Evolutionary conservation across 805 yeast genomes (phyloP), one percentile per base, ranked within the genome.

Genomic region (Sugiyamaella smithiae): DNA sequence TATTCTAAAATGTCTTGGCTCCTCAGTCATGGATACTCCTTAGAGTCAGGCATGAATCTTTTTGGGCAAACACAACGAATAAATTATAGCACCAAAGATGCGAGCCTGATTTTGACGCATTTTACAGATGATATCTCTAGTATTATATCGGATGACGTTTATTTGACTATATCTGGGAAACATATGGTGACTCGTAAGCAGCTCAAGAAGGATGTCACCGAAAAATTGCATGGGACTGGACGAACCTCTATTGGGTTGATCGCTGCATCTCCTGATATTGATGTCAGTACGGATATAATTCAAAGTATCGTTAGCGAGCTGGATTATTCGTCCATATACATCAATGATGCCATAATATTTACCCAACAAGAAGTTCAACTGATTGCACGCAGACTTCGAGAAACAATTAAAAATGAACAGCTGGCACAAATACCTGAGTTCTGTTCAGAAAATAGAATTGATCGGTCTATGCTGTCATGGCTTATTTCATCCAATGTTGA

Each of bases 161-260:
- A 43, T 25, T 14, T 48, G 14, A 53, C 55, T 4, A 6, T 17
- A 9, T 49, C 53, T 4, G 45, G 45, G 2, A 31, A 23, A 29
- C 51, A 43, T 1, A 40, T 55, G 5, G 51, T 55, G 17, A 55
- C 57, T 5, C 40, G 49, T 12, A 32, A 29, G 8, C 46, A 45
- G 29, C 44, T 43, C 9, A 29, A 23, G 24, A 6, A 23, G 19
- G 45, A 35, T n/a, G 19, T 55, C 5, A 25, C 23, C 19, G 42
- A 36, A n/a, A 31, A 33, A 20, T 45, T 55, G 20, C n/a, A 29
- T 3, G 52, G 53, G 40, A 24, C 14, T 9, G 57, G 53, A 5
- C 36, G 53, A 29, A 51, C 55, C 9, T 52, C 51, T 6, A 26
- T 50, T 7, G 50, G 57, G 4, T 43, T 53, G 14, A 20, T 57